phyloP scores from a whole-genome alignment of 495 filamentous ascomycete genomes.

The Lentithecium fluviatile region DNA sequence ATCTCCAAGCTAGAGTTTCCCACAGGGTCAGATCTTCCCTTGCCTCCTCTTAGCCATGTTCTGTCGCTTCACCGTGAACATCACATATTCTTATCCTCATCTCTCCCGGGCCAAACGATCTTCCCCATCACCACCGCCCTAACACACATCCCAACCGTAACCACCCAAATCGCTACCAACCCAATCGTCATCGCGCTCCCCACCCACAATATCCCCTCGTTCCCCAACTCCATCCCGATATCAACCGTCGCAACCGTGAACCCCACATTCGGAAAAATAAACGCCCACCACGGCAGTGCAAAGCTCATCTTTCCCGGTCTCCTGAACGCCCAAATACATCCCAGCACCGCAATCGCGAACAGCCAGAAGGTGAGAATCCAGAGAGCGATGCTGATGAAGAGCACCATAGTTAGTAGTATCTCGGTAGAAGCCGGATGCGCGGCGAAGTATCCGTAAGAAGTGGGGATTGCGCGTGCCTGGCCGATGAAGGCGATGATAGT shows the following conservation, averaged over 20 bases:
- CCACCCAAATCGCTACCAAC: conserved; percentile 57
- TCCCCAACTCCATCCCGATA: conserved; percentile 48
- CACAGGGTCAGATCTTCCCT: too few relatives aligned
- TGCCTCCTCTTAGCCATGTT: too few relatives aligned
- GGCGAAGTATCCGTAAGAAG: conserved; percentile 35
- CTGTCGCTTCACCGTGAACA: conserved; percentile 3
- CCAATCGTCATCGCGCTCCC: conserved; percentile 55
- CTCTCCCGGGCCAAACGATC: conserved; percentile 27
- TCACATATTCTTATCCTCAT: conserved; percentile 31
- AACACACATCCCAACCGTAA: conserved; percentile 53
- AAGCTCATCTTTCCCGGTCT: conserved; percentile 53
- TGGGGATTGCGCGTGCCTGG: conserved; percentile 53
- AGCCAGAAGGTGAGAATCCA: conserved; percentile 75
- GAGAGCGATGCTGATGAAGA: conserved; percentile 59
- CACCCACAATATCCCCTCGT: conserved; percentile 48
- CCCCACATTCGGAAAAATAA: conserved; percentile 61
- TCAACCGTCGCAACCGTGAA: conserved; percentile 48
- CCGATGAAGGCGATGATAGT: conserved; percentile 65
- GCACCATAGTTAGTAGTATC: conserved; percentile 51
- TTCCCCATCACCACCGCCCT: conserved; percentile 43
- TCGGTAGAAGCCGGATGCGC: conserved; percentile 35
- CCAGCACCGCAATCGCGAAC: conserved; percentile 59
- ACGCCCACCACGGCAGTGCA: conserved; percentile 57
- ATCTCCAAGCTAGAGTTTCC: too few relatives aligned
- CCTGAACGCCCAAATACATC: conserved; percentile 45